Evolutionary conservation across 208 protist genomes (phyloP).

Genomic region (Jaenimonas drosophilae): DNA sequence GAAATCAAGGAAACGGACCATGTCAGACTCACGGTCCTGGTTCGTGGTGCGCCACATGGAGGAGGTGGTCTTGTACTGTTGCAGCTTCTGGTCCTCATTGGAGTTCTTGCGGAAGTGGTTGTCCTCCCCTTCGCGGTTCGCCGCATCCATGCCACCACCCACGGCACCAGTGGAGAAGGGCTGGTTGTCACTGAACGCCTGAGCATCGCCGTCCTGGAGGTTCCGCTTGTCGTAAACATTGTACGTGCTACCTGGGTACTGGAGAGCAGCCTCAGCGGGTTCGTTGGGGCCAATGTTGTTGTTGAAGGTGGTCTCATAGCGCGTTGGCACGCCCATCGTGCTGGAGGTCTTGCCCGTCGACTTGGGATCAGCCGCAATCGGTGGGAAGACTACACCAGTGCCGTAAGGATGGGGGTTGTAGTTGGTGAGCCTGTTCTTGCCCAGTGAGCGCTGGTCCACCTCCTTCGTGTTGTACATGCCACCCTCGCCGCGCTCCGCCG

Average conservation of each 20-base stretch:
- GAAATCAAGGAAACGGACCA: constrained; percentile 67
- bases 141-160: neutral
- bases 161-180: too few relatives aligned
- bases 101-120: too few relatives aligned
- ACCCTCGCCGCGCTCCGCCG: constrained; percentile 13
- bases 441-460: constrained; percentile 13
- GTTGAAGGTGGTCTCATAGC: constrained; percentile 32
- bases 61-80: constrained; percentile 29
- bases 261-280: constrained; percentile 28
- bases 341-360: too few relatives aligned
- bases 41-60: constrained; percentile 81
- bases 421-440: constrained; percentile 15
- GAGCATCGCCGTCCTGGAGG: neutral
- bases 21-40: constrained; percentile 53
- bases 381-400: constrained; percentile 62
- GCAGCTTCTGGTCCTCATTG: neutral
- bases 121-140: too few relatives aligned
- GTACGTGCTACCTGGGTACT: constrained; percentile 76
- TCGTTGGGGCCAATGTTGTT: constrained; percentile 42
- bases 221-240: constrained; percentile 44
- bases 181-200: neutral
- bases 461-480: constrained; percentile 26
- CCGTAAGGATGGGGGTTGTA: constrained; percentile 76
- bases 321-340: constrained; percentile 2
- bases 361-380: constrained; percentile 18